Evolutionary conservation across 768 basidiomycete genomes (phyloP).

Genomic region (Tulasnella sp.): DNA sequence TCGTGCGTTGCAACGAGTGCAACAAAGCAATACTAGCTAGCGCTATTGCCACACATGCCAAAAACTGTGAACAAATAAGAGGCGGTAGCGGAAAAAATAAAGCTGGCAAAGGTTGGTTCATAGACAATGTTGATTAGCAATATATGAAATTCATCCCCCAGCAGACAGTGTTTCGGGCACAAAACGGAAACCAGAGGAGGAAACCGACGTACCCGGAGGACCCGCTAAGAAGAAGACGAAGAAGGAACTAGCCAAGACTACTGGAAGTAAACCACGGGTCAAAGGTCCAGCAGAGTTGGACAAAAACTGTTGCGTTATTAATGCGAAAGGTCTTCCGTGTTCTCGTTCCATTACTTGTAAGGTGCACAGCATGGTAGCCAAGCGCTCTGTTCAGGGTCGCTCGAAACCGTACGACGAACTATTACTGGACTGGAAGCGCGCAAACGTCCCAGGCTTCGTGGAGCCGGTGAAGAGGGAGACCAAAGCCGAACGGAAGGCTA

Average conservation of each 20-base stretch:
- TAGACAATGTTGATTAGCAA: conserved; percentile 33
- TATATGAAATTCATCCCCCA: conserved; percentile 3
- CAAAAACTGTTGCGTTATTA: conserved; percentile 92
- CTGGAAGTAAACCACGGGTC: conserved; percentile 50
- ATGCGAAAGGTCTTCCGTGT: conserved; percentile 85
- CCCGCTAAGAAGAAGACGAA: conserved; percentile 59
- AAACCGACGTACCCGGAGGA: conserved; percentile 46
- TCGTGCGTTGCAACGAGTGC: conserved; percentile 69
- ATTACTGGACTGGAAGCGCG: conserved; percentile 82
- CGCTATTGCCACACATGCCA: conserved; percentile 60
- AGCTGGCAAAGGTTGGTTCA: conserved; percentile 24
- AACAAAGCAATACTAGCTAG: conserved; percentile 67
- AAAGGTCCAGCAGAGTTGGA: conserved; percentile 71
- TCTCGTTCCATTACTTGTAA: conserved; percentile 95
- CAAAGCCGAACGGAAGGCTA: conserved; percentile 49
- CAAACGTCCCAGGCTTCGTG: conserved; percentile 75
- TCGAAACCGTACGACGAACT: conserved; percentile 75
- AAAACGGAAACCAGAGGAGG: conserved; percentile 72
- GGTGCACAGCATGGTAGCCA: conserved; percentile 93
- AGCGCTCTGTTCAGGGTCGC: conserved; percentile 80
- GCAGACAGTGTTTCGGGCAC: conserved; percentile 33
- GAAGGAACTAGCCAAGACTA: conserved; percentile 35
- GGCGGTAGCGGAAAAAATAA: conserved; percentile 38
- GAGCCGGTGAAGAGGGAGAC: conserved; percentile 78
- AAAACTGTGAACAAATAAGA: conserved; percentile 48